A percentile compares a stretch with the other conserved stretches of the same genome.
Evolutionary conservation across 768 basidiomycete species (phyloP).

Genomic region (Boletus huronensis): DNA sequence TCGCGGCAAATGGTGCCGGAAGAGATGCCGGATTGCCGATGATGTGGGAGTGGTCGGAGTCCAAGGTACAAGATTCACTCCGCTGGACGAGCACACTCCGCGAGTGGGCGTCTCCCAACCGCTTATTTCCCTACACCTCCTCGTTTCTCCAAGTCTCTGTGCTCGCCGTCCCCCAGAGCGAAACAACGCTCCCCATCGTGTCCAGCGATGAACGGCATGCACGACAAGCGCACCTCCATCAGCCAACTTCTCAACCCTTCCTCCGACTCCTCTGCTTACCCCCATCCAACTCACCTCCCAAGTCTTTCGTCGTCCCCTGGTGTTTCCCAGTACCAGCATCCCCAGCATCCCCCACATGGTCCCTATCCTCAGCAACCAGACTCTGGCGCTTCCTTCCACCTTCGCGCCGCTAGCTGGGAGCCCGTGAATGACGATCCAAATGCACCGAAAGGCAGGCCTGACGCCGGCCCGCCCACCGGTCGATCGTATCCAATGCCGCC

Average conservation of each 20-base stretch:
- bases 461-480: constrained; percentile 30
- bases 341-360: constrained; percentile 23
- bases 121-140: constrained; percentile 27
- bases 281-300: constrained; percentile 30
- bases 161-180: constrained; percentile 3
- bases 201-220: constrained; percentile 39
- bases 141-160: constrained; percentile 20
- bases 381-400: constrained; percentile 41
- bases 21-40: constrained; percentile 23
- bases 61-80: constrained; percentile 23
- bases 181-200: constrained; percentile 14
- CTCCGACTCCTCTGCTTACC: constrained; percentile 36
- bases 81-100: constrained; percentile 29
- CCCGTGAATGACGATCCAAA: constrained; percentile 35
- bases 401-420: constrained; percentile 64
- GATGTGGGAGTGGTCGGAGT: constrained; percentile 27
- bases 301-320: constrained; percentile 21
- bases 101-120: constrained; percentile 31
- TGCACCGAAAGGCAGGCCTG: constrained; percentile 34
- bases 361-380: constrained; percentile 30
- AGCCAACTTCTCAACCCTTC: constrained; percentile 50
- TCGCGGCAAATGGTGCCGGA: constrained; percentile 30
- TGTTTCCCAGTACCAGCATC: constrained; percentile 30
- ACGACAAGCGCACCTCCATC: constrained; percentile 52
- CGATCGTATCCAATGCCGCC: constrained; percentile 35